phyloP scores from a whole-genome alignment of 2,329 filamentous ascomycete species.

The Phialocephala sp. region DNA sequence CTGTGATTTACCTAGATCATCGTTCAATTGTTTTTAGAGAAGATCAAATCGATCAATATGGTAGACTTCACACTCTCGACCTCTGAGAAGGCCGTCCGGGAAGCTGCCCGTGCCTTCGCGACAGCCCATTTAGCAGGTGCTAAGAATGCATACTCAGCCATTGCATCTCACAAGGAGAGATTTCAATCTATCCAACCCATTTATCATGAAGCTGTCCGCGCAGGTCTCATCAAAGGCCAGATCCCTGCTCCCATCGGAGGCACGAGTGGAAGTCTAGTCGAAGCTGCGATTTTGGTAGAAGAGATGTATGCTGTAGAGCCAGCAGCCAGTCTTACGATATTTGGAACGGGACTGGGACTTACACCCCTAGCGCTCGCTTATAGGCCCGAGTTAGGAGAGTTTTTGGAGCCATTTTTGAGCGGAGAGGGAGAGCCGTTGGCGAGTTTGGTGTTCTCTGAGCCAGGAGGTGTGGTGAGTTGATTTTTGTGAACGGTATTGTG shows the following conservation, averaged over 20 bases:
- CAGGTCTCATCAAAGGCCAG: conserved; percentile 54
- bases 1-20: not conserved
- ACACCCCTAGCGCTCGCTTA: conserved; percentile 54
- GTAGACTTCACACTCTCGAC: conserved; percentile 42
- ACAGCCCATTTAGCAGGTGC: conserved; percentile 5
- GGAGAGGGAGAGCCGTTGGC: conserved; percentile 53
- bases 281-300: conserved; percentile 56
- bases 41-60: conserved; percentile 1
- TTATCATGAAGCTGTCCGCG: conserved; percentile 49
- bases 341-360: conserved; percentile 57
- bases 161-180: conserved; percentile 38
- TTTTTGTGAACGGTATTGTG: not conserved
- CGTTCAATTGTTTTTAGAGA: not conserved
- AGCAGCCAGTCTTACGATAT: conserved; percentile 53
- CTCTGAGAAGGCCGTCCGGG: conserved; percentile 32
- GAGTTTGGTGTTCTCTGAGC: conserved; percentile 57
- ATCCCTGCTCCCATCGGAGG: conserved; percentile 53
- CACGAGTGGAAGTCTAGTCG: conserved; percentile 48
- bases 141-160: conserved; percentile 5
- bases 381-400: conserved; percentile 47
- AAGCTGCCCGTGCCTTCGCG: conserved; percentile 36
- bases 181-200: conserved; percentile 53
- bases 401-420: conserved; percentile 52
- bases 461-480: conserved; percentile 49
- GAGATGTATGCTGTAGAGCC: conserved; percentile 58